Evolutionary conservation across 345 rosid genomes (phyloP), one percentile per base, ranked within the genome.

Genomic region (Euphorbia tirucalli): DNA sequence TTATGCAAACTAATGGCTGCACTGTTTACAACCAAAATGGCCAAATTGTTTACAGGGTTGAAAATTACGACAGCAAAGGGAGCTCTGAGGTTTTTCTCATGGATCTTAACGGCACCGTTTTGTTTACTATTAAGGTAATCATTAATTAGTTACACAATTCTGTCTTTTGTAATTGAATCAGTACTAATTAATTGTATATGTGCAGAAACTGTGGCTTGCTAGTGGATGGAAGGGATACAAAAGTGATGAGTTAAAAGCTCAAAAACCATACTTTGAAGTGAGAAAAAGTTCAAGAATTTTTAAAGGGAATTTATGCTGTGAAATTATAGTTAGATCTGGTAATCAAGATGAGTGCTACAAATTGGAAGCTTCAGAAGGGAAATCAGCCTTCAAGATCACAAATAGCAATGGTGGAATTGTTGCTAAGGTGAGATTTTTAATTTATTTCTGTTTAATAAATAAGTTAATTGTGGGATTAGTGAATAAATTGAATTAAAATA

Each of bases 1-100:
- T 88, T 70, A 82, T 82, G 80, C 84, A 85, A 56, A 76, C 80
- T 56, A 85, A 88, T 55, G 93, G 93, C 31, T 86, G 87, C 85
- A 88, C 93, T 5, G 88, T 86, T 71, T 88, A 69, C 52, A 79
- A 86, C 65, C 71, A 83, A 58, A 81, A 72, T 14, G 90, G 93
- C 0, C 87, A 82, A 2, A 80, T 88, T 22, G 74, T 73, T 18
- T 88, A 81, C 65, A 83, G 93, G 5, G 81, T 88, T 7, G 93
- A 88, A 61, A 88, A 87, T 66, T 88, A 88, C 32, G 90, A 86
- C 6, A 70, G 65, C 52, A 88, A 83, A 41, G 52, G 75, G 18
- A 19, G 70, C 3, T 52, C 35, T 11, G 70, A 83, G 59, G 90
- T 86, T 21, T 81, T 82, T 43, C 77, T 88, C 71, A 88, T 88